Base-by-base conservation (phyloP, 768 basidiomycete genomes). In the Suillus clintonianus region DNA sequence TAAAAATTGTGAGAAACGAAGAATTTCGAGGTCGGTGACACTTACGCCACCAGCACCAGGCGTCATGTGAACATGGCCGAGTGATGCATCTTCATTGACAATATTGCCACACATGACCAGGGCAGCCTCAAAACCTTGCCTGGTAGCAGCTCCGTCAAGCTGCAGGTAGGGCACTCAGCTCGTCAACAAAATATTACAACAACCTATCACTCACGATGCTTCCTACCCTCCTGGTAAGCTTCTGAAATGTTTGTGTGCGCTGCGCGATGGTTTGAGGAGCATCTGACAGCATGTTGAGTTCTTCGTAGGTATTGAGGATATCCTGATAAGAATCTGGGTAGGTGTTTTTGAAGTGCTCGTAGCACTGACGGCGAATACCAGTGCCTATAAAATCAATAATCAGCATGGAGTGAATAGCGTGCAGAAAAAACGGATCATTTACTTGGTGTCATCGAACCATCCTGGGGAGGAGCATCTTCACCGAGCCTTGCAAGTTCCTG, bases 81-180 rank as follows among this genome's bases (percentile, higher is more conserved):
- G 32, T 2, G 47, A 57, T 0, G 36, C 27, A 22, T 67, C 63
- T 30, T 67, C 57, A 37, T 67, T 61, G 14, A 67, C 51, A 13
- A 55, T 50, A 2, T 60, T 67, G 1, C 65, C 56, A 14, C 63
- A 64, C 60, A 67, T 61, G 11, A 67, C 48, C 1, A 67, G 1
- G 0, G 65, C 50, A 1, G 59, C 56, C 36, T 67, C 60, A 19
- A 67, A 67, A 3, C 60, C 60, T 53, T 67, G 60, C 19, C 54
- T 53, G 5, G 51, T 56, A 17, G 51, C 56, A 6, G 39, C 57
- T 8, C 10, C 14, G 8, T 67, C 60, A 13, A 64, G 56, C 66
- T 54, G n/a, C 43, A 45, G 19, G 43, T 45, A 45, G 11, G 19
- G 9, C n/a, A 14, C 43, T 45, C 43, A 45, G 10, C 43, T 45